phyloP scores from a whole-genome alignment of 805 yeast species.

The Blastobotrys chiropterorum region DNA sequence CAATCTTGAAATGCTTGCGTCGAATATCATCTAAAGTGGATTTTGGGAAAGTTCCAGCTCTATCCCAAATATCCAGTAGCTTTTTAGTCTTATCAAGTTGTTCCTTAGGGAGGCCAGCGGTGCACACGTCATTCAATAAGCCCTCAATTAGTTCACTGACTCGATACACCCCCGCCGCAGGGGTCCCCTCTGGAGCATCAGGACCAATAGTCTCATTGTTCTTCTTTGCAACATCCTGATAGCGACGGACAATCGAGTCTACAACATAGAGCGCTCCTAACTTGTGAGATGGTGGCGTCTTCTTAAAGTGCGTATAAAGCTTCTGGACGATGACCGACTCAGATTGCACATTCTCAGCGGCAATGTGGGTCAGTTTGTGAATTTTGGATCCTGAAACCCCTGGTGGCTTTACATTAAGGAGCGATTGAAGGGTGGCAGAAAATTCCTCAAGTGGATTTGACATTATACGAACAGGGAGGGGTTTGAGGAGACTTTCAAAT shows the following conservation, averaged over 20 bases:
- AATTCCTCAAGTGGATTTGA: conserved; percentile 17
- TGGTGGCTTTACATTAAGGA: conserved; percentile 43
- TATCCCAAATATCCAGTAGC: conserved; percentile 88
- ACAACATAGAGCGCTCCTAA: conserved; percentile 86
- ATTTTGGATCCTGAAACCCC: conserved; percentile 97
- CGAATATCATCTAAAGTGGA: conserved; percentile 50
- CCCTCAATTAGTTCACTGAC: conserved; percentile 59
- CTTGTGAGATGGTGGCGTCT: conserved; percentile 73
- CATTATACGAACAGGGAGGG: neutral
- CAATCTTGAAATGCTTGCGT: conserved; percentile 44
- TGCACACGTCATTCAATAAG: conserved; percentile 50
- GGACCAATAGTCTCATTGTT: conserved; percentile 41
- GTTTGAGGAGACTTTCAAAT: too few relatives aligned
- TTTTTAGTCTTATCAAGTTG: conserved; percentile 69
- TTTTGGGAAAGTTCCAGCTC: conserved; percentile 68
- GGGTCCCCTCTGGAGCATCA: conserved; percentile 60
- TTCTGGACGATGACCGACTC: conserved; percentile 53
- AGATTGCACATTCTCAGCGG: conserved; percentile 55
- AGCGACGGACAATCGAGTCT: conserved; percentile 86
- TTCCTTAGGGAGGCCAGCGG: conserved; percentile 41
- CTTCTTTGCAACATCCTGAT: conserved; percentile 65
- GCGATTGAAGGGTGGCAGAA: conserved; percentile 22
- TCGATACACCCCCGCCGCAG: conserved; percentile 63
- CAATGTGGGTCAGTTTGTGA: conserved; percentile 73
- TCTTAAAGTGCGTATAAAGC: conserved; percentile 61